Base-by-base conservation (phyloP, 495 filamentous ascomycete species). In the Penicillium arizonense region DNA sequence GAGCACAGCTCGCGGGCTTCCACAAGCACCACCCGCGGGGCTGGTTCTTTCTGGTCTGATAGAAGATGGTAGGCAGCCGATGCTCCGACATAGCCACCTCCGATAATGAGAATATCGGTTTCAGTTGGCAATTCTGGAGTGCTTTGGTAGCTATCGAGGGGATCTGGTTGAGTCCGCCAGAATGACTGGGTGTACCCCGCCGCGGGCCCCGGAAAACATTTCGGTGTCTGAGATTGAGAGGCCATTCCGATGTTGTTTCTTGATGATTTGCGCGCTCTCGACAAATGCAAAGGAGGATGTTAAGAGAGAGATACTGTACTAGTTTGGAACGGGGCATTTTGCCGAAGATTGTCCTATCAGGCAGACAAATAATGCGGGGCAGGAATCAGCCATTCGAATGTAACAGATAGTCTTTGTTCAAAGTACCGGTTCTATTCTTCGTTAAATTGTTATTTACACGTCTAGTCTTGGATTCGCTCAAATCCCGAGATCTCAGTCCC, bases 21-120 rank as follows among this genome's bases (percentile, higher is more conserved):
- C 41, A 75, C 58, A 13, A 76, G 56, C 2, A 65, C 64, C 28
- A 75, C 63, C 4, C 58, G 50, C 0, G 65, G 68, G 13, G 55
- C 4, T 3, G 39, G 33, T 8, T 57, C 37, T 12, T 57, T 48
- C 9, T 52, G 43, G 21, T 53, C 49, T n/a, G 52, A 53, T 30
- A 87, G 73, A 1, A 90, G 70, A 38, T 83, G 76, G 71, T 80
- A 85, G 3, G 87, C 86, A 5, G 84, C 66, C 1, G 77, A 74
- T 0, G 83, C 76, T 10, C 87, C 87, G 3, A 83, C 82, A 51
- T 88, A 89, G 5, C 87, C 88, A 47, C 82, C 84, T 8, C 88
- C 87, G 34, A 90, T 81, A 23, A 90, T 83, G n/a, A 89, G 70
- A 7, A 80, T 78, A 40, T 88, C 83, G 30, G 74, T 79, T 7